Conservation (phyloP, 768 basidiomycete species). For the Russula foetens region DNA sequence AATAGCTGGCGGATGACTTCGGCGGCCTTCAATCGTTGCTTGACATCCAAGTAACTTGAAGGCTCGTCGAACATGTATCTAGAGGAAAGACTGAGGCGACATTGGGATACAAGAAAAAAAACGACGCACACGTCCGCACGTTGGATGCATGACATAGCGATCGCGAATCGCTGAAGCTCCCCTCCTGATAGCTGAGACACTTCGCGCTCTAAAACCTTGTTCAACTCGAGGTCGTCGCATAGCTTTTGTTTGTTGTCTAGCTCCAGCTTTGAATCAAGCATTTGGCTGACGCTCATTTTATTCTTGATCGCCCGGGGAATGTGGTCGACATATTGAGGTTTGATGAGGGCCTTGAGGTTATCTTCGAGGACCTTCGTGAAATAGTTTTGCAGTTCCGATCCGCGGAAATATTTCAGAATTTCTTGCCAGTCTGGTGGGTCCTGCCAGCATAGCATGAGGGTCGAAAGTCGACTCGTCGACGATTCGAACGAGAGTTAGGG, state of each 20-base stretch:
- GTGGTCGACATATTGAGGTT: constrained; percentile 99
- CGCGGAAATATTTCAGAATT: constrained; percentile 96
- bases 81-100: constrained; percentile 1
- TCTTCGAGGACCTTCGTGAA: constrained; percentile 99
- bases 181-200: constrained; percentile 86
- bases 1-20: constrained; percentile 89
- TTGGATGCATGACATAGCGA: constrained; percentile 95
- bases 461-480: neutral
- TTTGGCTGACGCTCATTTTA: constrained; percentile 72
- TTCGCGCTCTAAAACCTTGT: constrained; percentile 79
- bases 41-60: constrained; percentile 95
- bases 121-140: constrained; percentile 82
- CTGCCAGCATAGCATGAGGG: constrained; percentile 31
- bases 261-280: constrained; percentile 90
- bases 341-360: constrained; percentile 96
- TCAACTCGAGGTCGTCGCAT: constrained; percentile 81
- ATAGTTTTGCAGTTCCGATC: constrained; percentile 98
- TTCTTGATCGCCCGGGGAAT: constrained; percentile 96
- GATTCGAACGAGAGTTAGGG: neutral
- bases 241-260: constrained; percentile 82
- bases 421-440: constrained; percentile 99
- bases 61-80: constrained; percentile 98
- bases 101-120: neutral
- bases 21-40: constrained; percentile 90
- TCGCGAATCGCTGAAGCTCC: constrained; percentile 96